Evolutionary conservation across 1,284 basidiomycete species (phyloP).

Genomic region (Puccinia brachypodii): DNA sequence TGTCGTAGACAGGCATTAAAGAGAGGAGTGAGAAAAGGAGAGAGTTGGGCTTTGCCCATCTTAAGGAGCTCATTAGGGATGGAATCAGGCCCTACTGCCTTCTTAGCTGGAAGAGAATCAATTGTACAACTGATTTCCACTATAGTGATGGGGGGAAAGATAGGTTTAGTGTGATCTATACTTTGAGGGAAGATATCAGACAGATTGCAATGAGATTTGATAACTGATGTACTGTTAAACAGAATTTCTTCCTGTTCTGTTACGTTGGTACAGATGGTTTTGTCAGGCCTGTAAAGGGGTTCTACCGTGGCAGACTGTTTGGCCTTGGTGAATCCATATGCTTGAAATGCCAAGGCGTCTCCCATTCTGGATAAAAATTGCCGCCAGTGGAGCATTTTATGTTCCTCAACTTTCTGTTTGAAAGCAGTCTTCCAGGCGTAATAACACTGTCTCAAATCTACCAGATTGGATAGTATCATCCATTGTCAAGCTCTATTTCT

Average conservation of each 20-base stretch:
- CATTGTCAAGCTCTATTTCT: not conserved
- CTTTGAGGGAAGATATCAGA: not conserved
- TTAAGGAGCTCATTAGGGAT: not conserved
- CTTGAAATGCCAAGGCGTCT: not conserved
- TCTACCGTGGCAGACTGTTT: not conserved
- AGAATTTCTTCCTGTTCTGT: not conserved
- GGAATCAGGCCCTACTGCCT: not conserved
- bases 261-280: not conserved
- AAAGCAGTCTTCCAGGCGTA: not conserved
- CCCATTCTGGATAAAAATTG: not conserved
- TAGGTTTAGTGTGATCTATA: not conserved
- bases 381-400: not conserved
- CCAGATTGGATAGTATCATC: not conserved
- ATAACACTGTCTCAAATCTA: not conserved
- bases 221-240: conserved; percentile 4
- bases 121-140: not conserved
- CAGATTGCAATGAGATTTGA: not conserved
- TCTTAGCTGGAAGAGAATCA: not conserved
- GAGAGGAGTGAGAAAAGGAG: not conserved
- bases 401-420: not conserved
- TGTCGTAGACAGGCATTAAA: not conserved
- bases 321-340: conserved; percentile 1
- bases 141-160: not conserved
- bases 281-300: too few species aligned
- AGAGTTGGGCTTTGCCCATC: not conserved